Evolutionary conservation across 1,284 basidiomycete genomes (phyloP), one percentile per base, ranked within the genome.

Genomic region (Trichosporon sp.): DNA sequence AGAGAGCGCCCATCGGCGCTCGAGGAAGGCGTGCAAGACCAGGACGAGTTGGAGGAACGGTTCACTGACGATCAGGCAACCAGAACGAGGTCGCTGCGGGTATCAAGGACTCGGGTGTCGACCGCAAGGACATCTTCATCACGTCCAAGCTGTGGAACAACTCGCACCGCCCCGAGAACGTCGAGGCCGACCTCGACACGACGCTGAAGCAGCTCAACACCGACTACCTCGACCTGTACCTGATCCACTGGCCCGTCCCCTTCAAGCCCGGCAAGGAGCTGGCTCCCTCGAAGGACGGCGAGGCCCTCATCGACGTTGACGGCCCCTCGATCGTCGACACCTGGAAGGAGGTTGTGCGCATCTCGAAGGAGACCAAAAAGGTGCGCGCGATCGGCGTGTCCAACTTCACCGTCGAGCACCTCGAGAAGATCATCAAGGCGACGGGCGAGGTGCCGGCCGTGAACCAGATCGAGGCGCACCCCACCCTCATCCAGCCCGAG

Each of bases 381-480:
- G 76, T 76, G 47, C 73, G 70, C 56, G 76, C 78, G 25, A 71
- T 82, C 62, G 79, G 80, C 86, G 92, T 95, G 13, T 92, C 90
- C 72, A 95, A 95, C 87, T 94, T 93, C 81, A 88, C 87, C 34
- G 84, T 89, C 65, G 84, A 86, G 56, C 85, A 90, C 64, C 83
- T 94, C 68, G 83, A 92, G 78, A 89, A 85, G 35, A 87, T 95
- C 78, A 90, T 89, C 75, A 84, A 87, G 13, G 90, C 88, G 2
- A 92, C 92, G 3, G 90, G 90, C 23, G 89, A 91, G 66, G 87
- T 88, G 66, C 93, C 93, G 23, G 90, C 86, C 51, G 89, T 85
- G 63, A 93, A 94, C 85, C 93, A 95, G 85, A 85, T 95, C 73
- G 92, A 95, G 83, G 88, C 88, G 35, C 93, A 95, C 85, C 92